Evolutionary conservation across 768 basidiomycete genomes (phyloP), one percentile per base, ranked within the genome.

Genomic region (Suillus bovinus): DNA sequence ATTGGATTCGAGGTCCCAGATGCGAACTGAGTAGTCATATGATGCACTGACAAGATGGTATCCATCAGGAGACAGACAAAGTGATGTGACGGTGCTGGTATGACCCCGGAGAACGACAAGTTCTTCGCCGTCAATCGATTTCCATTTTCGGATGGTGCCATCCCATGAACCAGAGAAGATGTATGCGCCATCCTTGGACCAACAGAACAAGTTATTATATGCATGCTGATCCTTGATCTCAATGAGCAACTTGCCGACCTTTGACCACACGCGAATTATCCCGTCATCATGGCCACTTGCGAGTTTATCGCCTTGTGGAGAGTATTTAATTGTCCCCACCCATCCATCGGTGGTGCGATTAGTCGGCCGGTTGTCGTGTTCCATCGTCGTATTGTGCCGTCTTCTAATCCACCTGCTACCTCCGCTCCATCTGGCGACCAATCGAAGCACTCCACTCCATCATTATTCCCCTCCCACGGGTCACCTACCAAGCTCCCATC

Each of bases 341-440:
- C 5, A 5, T n/a, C 1, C 2, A 11, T 52, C 9, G 5, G 17
- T 11, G 9, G 9, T 31, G 17, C n/a, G n/a, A n/a, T n/a, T n/a
- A n/a, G n/a, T n/a, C n/a, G n/a, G 29, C 49, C 49, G 20, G 64
- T 41, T 24, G 24, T 27, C 8, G 58, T 39, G 36, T 67, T 63
- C 62, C 69, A 71, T 7, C 64, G 36, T 11, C 60, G 49, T 11
- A 69, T 64, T 3, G 61, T 58, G 5, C 46, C 62, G 20, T 70
- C 61, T 10, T 39, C 2, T 14, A 61, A 39, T 13, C 54, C 64
- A 7, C 60, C 52, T 10, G 63, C 69, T 1, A 68, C 38, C n/a
- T 47, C 44, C 20, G 27, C 34, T 2, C 61, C 59, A 42, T 63
- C 55, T 0, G 47, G 53, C 20, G 67, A 66, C 34, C 68, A 65